Evolutionary conservation across 1,284 basidiomycete genomes (phyloP).

Genomic region (Porphyrellus sp.): DNA sequence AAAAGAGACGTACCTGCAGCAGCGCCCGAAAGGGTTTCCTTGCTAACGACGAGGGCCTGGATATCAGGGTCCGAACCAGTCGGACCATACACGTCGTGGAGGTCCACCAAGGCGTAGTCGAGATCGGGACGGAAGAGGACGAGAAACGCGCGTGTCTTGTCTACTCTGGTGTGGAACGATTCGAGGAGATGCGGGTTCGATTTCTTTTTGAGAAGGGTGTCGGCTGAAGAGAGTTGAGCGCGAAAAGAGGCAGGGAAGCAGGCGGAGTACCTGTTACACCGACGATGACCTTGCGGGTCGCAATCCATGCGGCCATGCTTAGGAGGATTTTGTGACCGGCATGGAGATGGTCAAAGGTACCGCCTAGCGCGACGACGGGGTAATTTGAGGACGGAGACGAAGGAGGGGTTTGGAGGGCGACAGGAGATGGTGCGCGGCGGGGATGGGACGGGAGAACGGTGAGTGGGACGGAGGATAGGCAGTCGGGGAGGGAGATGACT

Average conservation of each 20-base stretch:
- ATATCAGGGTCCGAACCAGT: conserved; percentile 82
- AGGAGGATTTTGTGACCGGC: conserved; percentile 97
- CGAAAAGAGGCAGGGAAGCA: conserved; percentile 11
- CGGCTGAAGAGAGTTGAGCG: conserved; percentile 45
- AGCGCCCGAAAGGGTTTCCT: conserved; percentile 79
- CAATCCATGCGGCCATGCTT: conserved; percentile 85
- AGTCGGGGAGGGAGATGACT: conserved; percentile 25
- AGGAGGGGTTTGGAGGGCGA: background rate
- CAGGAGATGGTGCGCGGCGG: background rate
- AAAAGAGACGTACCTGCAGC: conserved; percentile 52
- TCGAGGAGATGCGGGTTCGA: conserved; percentile 71
- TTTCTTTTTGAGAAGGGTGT: conserved; percentile 75
- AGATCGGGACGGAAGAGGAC: conserved; percentile 63
- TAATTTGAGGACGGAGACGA: conserved; percentile 33
- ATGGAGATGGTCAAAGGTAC: conserved; percentile 96
- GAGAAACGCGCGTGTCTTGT: conserved; percentile 61
- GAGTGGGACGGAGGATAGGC: conserved; percentile 23
- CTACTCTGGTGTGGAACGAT: conserved; percentile 53
- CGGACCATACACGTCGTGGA: conserved; percentile 84
- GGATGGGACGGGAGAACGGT: conserved; percentile 36
- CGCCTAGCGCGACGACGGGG: conserved; percentile 60
- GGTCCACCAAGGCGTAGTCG: conserved; percentile 63
- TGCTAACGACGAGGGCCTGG: conserved; percentile 83
- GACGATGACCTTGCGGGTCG: conserved; percentile 77
- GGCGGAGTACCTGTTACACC: conserved; percentile 73